A percentile compares a stretch with the other conserved stretches of the same genome.
phyloP scores from a whole-genome alignment of 306 rosid genomes.

The Luffa aegyptiaca region DNA sequence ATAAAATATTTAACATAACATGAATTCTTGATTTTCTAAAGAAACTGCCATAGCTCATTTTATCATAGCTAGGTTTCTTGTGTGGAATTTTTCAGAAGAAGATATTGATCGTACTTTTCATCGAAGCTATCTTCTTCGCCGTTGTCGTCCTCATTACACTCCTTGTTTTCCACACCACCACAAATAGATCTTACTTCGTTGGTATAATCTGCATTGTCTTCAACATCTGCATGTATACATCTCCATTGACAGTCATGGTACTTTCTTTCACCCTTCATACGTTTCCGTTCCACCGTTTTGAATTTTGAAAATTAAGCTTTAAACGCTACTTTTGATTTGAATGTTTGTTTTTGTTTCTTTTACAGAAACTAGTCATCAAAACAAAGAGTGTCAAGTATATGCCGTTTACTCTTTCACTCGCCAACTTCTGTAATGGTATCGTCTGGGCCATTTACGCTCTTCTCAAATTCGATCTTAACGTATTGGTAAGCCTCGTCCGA shows the following conservation, averaged over 20 bases:
- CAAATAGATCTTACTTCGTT: constrained; percentile 21
- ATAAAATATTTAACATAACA: too few species aligned
- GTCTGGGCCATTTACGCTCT: constrained; percentile 50
- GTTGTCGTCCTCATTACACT: constrained; percentile 18
- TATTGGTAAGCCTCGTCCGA: constrained; percentile 28
- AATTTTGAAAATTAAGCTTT: too few species aligned
- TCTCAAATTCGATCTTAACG: constrained; percentile 46
- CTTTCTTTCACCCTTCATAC: neutral
- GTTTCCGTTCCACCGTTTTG: too few species aligned
- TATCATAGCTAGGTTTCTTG: neutral
- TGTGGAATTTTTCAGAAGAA: constrained; percentile 28
- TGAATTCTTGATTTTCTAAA: too few species aligned
- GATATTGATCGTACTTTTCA: constrained; percentile 22
- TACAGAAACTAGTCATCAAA: constrained; percentile 45
- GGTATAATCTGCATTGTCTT: constrained; percentile 50
- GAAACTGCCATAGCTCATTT: too few species aligned
- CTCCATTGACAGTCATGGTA: constrained; percentile 92
- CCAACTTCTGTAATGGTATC: constrained; percentile 45
- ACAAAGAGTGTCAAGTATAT: constrained; percentile 83
- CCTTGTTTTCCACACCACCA: constrained; percentile 11
- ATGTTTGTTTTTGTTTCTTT: neutral
- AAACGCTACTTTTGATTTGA: too few species aligned
- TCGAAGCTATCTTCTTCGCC: constrained; percentile 30
- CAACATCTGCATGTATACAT: constrained; percentile 58
- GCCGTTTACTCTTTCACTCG: constrained; percentile 65